Conservation (phyloP, 176 grass and related monocot species). For the Eremochloa ophiuroides region DNA sequence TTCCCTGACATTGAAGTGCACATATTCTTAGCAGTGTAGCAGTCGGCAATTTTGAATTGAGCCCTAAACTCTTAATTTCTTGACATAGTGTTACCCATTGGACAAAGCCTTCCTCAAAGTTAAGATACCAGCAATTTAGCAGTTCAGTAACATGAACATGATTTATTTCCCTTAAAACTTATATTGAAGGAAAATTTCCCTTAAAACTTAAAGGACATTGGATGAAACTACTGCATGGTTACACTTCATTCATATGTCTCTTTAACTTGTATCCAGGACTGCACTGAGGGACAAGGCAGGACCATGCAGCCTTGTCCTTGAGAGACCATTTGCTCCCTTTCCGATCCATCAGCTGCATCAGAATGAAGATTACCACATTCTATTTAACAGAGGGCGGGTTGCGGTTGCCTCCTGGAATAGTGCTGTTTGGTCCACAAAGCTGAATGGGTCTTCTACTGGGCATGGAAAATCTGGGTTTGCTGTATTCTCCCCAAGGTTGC, state of each 20-base stretch:
- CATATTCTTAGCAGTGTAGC: neutral
- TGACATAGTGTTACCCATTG: neutral
- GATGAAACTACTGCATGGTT: neutral
- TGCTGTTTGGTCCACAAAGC: slow-evolving; percentile 39
- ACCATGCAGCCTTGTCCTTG: slow-evolving; percentile 78
- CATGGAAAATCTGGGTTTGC: slow-evolving; percentile 69
- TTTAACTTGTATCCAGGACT: slow-evolving; percentile 43
- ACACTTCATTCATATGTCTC: neutral
- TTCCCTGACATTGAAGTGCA: neutral
- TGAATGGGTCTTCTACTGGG: slow-evolving; percentile 21
- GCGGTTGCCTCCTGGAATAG: slow-evolving; percentile 67
- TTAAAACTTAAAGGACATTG: neutral
- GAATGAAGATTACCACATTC: slow-evolving; percentile 58
- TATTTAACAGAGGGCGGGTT: slow-evolving; percentile 85
- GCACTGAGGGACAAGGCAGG: slow-evolving; percentile 51
- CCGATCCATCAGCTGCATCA: slow-evolving; percentile 84
- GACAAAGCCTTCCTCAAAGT: neutral
- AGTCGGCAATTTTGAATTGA: neutral
- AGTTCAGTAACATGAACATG: neutral
- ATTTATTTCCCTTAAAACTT: neutral
- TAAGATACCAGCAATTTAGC: neutral
- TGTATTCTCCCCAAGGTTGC: slow-evolving; percentile 72
- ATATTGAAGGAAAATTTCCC: too few species aligned
- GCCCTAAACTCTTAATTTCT: neutral
- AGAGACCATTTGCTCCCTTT: slow-evolving; percentile 87